Percentiles rank a stretch among this genome's conserved stretches.
Evolutionary conservation across 2,329 filamentous ascomycete species (phyloP).

Genomic region (Sporothrix variecibatus): DNA sequence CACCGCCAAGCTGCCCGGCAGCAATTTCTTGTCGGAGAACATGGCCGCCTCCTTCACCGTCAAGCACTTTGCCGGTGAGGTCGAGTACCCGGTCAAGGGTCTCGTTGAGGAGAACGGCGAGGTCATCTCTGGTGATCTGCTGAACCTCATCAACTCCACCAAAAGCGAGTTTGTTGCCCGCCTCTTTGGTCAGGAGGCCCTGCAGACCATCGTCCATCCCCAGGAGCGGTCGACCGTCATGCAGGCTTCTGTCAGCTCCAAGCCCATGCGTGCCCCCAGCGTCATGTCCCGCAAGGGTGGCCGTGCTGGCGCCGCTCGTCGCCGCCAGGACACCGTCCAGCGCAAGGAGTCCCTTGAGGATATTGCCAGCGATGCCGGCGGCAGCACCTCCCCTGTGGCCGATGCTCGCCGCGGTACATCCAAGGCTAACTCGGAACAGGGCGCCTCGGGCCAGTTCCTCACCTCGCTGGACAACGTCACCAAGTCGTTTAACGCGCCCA

Average conservation of each 20-base stretch:
- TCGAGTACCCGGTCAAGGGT: conserved; percentile 86
- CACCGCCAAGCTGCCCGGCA: conserved; percentile 76
- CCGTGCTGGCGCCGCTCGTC: conserved; percentile 34
- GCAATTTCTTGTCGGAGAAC: conserved; percentile 87
- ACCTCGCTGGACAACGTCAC: conserved; percentile 87
- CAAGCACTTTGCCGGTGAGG: conserved; percentile 93
- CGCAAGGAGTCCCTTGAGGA: conserved; percentile 50
- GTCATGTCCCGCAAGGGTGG: conserved; percentile 75
- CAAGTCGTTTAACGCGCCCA: conserved; percentile 76
- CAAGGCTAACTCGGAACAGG: conserved; percentile 62
- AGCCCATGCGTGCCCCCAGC: conserved; percentile 87
- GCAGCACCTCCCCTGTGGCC: conserved; percentile 33
- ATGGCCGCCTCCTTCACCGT: conserved; percentile 80
- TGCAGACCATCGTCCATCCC: conserved; percentile 91
- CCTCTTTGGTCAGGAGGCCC: conserved; percentile 92
- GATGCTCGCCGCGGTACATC: conserved; percentile 38
- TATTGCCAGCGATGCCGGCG: conserved; percentile 44
- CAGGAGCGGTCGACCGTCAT: conserved; percentile 88
- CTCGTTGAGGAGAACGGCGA: conserved; percentile 95
- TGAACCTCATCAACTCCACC: conserved; percentile 87
- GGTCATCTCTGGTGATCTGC: conserved; percentile 90
- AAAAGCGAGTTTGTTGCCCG: conserved; percentile 87
- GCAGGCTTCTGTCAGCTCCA: conserved; percentile 94
- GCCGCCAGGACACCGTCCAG: conserved; percentile 39
- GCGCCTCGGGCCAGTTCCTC: conserved; percentile 89